These are phyloP conservation scores for Eutypa lata DNA, from an alignment of 2,329 filamentous ascomycete genomes.

Conservation along the genomic window DNA sequence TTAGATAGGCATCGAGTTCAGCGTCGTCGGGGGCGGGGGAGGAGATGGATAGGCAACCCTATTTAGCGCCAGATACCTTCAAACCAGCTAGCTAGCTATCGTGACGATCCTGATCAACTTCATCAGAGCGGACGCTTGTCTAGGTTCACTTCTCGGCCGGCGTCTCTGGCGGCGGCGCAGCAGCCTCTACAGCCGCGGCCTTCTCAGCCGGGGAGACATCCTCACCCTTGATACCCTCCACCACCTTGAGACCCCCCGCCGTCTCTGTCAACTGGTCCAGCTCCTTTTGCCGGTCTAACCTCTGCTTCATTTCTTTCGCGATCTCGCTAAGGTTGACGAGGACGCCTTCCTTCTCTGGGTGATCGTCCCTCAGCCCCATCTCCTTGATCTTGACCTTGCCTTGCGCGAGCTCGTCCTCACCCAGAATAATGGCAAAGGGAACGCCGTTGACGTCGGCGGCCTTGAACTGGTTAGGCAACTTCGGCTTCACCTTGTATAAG, in stretches of 20 bases:
- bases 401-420: conserved; percentile 80
- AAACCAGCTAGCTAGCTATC: no score
- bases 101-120: no score
- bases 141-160: neutral
- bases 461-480: conserved; percentile 86
- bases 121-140: no score
- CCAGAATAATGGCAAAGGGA: conserved; percentile 84
- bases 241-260: conserved; percentile 44
- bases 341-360: conserved; percentile 87
- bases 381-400: conserved; percentile 87
- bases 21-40: no score
- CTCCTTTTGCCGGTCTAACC: conserved; percentile 34
- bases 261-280: conserved; percentile 40
- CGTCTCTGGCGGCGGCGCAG: conserved; percentile 6
- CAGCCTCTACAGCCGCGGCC: conserved; percentile 15
- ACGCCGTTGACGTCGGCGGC: conserved; percentile 76
- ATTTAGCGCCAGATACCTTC: no score
- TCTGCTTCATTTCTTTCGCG: conserved; percentile 57
- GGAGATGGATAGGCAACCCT: no score
- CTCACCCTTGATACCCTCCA: conserved; percentile 43
- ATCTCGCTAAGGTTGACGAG: conserved; percentile 64
- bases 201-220: conserved; percentile 24
- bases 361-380: conserved; percentile 68
- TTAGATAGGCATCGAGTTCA: no score
- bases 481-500: conserved; percentile 85